phyloP scores from a whole-genome alignment of 1,139 yeast species.

The Ogataea hybrid region DNA sequence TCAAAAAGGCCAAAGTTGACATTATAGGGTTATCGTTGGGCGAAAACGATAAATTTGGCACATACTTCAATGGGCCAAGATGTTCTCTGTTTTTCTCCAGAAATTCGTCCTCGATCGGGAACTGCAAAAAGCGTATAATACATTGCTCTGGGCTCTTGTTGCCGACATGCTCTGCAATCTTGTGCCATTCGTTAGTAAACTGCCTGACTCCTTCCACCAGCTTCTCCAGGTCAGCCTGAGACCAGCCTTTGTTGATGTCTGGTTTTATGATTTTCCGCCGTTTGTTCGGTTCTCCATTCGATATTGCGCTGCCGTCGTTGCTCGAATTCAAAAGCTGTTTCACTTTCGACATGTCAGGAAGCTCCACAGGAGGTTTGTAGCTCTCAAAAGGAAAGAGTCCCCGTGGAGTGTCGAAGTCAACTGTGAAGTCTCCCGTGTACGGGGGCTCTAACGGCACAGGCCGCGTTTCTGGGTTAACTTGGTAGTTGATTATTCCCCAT shows the following conservation, averaged over 20 bases:
- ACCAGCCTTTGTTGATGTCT: constrained; percentile 56
- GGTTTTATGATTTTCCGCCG: constrained; percentile 41
- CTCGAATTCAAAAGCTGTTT: constrained; percentile 43
- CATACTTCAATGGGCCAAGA: constrained; percentile 75
- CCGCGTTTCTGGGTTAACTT: constrained; percentile 68
- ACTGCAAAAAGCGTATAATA: constrained; percentile 70
- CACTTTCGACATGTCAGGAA: constrained; percentile 54
- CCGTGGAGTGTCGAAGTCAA: constrained; percentile 85
- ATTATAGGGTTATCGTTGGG: constrained; percentile 90
- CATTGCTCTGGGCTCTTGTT: constrained; percentile 78
- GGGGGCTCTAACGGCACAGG: constrained; percentile 74
- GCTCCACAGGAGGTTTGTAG: constrained; percentile 53
- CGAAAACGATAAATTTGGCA: constrained; percentile 80
- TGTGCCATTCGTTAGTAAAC: constrained; percentile 69
- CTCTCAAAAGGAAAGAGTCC: constrained; percentile 94
- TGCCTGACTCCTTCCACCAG: constrained; percentile 63
- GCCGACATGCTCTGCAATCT: constrained; percentile 62
- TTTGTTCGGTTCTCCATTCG: constrained; percentile 32
- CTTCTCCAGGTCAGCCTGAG: constrained; percentile 53
- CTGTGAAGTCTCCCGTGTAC: constrained; percentile 64
- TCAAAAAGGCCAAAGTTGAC: constrained; percentile 83
- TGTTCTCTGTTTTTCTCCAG: constrained; percentile 46
- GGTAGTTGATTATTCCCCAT: constrained; percentile 98
- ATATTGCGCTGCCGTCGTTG: constrained; percentile 10
- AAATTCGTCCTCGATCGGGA: constrained; percentile 80